phyloP scores from a whole-genome alignment of 2,329 filamentous ascomycete species.

The Colletotrichum tofieldiae region DNA sequence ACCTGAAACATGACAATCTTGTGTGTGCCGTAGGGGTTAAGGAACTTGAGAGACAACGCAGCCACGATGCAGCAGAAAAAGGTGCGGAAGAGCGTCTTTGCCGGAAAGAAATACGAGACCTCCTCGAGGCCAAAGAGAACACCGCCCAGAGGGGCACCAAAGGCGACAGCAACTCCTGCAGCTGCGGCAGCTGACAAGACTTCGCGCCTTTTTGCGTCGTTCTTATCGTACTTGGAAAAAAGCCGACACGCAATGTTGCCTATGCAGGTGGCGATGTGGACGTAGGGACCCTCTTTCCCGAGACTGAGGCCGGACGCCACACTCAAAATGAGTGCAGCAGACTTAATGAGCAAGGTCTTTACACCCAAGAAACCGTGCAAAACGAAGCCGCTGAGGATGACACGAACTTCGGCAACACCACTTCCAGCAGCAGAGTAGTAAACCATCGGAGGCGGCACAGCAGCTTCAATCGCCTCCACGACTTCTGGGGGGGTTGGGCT shows the following conservation, averaged over 20 bases:
- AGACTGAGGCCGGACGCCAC: conserved; percentile 94
- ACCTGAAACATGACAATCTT: conserved; percentile 99
- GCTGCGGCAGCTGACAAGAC: conserved; percentile 94
- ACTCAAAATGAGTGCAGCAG: conserved; percentile 85
- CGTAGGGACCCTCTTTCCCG: conserved; percentile 95
- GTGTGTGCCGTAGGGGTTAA: conserved; percentile 95
- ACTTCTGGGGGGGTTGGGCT: conserved; percentile 61
- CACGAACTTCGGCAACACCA: conserved; percentile 96
- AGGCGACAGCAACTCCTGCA: conserved; percentile 93
- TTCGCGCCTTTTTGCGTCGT: conserved; percentile 94
- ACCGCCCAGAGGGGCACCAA: conserved; percentile 89
- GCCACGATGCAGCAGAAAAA: conserved; percentile 99
- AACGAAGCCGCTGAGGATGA: conserved; percentile 98
- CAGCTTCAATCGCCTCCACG: conserved; percentile 54
- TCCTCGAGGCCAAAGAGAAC: conserved; percentile 96
- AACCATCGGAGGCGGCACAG: conserved; percentile 78
- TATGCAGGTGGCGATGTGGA: conserved; percentile 96
- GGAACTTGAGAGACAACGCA: conserved; percentile 90
- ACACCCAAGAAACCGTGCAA: conserved; percentile 95
- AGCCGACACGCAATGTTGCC: conserved; percentile 95
- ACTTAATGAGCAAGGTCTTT: conserved; percentile 89
- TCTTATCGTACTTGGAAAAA: conserved; percentile 94
- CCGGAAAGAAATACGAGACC: conserved; percentile 97
- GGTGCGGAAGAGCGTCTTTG: conserved; percentile 96
- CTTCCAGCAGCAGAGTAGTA: conserved; percentile 98